Base-by-base conservation (phyloP, 75 land plant species). In the Sequoia sempervirens region DNA sequence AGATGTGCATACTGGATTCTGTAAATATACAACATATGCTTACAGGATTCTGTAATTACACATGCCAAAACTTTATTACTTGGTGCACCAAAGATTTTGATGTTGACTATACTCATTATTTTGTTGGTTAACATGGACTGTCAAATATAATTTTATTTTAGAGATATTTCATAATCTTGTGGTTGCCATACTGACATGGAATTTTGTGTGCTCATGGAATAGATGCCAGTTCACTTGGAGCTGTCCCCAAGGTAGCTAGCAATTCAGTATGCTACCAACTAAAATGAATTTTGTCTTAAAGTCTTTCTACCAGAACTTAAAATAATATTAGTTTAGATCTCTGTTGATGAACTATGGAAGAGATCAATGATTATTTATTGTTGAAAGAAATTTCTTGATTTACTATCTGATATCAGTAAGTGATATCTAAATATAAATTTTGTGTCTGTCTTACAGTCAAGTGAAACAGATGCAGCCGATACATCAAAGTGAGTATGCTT, bases 401-500 rank as follows among this genome's bases (percentile, higher is more conserved):
- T 75, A 75, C 46, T 45, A 32, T 43, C 52, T 45, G 52, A 45
- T n/a, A 45, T 78, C 28, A 78, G 73, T 13, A 69, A 70, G 12
- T 70, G 73, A 70, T 70, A 32, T 70, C 73, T 70, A 32, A 70
- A 11, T 70, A 70, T 70, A 70, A 70, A 70, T 70, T 32, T 28
- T 70, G 37, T 70, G 73, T 30, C 14, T 32, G 4, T 70, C 72
- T 30, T 32, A 70, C 73, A 79, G 45, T 34, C 84, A 45, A 85
- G 84, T 72, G 58, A 82, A 36, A 54, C 79, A 41, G 85, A 88
- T 40, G 85, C 92, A 70, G 86, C 92, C 18, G 92, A 93, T 80
- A 84, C 83, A 74, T 90, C 94, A 82, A 93, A 93, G 94, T 93
- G 85, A 80, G 83, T 47, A 23, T 23, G 15, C 58, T 38, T 38